phyloP scores from a whole-genome alignment of 495 filamentous ascomycete genomes.

The Xylaria venustula region DNA sequence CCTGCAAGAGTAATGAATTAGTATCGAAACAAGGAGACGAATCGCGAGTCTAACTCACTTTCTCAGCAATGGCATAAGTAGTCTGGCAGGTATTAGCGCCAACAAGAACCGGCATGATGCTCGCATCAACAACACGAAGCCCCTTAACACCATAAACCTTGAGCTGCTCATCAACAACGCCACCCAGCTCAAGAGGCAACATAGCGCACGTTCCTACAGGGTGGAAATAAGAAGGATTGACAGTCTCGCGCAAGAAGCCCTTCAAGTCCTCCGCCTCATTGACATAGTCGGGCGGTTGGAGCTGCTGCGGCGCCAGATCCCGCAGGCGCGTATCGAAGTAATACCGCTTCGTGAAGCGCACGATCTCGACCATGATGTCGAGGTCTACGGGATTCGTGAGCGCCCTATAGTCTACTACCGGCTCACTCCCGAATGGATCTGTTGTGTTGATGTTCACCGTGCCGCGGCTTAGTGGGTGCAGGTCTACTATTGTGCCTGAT shows the following conservation, averaged over 20 bases:
- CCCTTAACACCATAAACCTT: conserved; percentile 40
- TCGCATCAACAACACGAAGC: conserved; percentile 45
- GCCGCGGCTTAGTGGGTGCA: conserved; percentile 47
- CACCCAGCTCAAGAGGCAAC: conserved; percentile 55
- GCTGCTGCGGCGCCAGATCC: conserved; percentile 24
- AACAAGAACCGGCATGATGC: conserved; percentile 37
- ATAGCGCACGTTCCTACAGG: conserved; percentile 52
- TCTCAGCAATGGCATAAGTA: conserved; percentile 45
- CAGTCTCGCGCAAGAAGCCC: conserved; percentile 26
- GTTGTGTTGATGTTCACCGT: conserved; percentile 44
- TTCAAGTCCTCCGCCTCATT: conserved; percentile 30
- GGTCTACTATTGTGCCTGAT: conserved; percentile 36
- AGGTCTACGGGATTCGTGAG: conserved; percentile 50
- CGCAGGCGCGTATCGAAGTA: conserved; percentile 35
- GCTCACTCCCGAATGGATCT: conserved; percentile 35
- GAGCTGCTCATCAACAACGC: conserved; percentile 46
- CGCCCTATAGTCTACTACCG: conserved; percentile 48
- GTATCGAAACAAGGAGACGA: background rate
- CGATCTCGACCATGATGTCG: conserved; percentile 40
- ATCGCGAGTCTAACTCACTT: conserved; percentile 24
- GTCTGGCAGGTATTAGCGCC: conserved; percentile 44
- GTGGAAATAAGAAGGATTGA: conserved; percentile 43
- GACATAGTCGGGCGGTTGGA: conserved; percentile 30
- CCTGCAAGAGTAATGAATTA: conserved; percentile 18
- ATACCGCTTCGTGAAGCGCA: conserved; percentile 39